Conservation (phyloP, 768 basidiomycete genomes). For the Psilocybe azurescens region DNA sequence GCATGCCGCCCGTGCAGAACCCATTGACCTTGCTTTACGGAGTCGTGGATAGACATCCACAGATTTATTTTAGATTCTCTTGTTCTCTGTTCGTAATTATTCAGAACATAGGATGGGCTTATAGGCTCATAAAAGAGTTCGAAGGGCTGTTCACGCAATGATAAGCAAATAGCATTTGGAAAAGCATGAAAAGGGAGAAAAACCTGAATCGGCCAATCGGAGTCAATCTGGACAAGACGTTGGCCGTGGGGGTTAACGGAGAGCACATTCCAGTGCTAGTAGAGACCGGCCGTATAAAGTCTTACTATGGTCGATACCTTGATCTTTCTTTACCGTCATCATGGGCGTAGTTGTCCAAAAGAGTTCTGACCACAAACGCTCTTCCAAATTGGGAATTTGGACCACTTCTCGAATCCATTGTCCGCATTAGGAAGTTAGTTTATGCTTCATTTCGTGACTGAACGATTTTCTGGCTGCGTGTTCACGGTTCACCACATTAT, state of each 20-base stretch:
- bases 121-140: too few species aligned
- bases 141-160: too few species aligned
- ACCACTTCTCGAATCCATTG: conserved; percentile 14
- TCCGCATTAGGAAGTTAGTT: conserved; percentile 16
- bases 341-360: conserved; percentile 4
- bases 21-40: neutral
- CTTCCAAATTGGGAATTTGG: conserved; percentile 23
- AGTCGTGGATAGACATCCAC: neutral
- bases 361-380: conserved; percentile 14
- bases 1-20: neutral
- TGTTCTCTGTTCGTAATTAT: neutral
- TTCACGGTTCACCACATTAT: neutral
- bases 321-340: neutral
- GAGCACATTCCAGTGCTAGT: neutral
- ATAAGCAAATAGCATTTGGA: neutral
- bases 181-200: neutral
- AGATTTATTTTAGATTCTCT: neutral
- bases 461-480: neutral
- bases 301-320: neutral
- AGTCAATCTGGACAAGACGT: neutral
- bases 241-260: neutral
- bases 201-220: neutral
- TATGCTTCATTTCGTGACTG: conserved; percentile 2
- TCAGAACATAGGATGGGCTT: neutral
- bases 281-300: neutral